Evolutionary conservation across 306 rosid species (phyloP).

Genomic region (Quercus berberidifolia): DNA sequence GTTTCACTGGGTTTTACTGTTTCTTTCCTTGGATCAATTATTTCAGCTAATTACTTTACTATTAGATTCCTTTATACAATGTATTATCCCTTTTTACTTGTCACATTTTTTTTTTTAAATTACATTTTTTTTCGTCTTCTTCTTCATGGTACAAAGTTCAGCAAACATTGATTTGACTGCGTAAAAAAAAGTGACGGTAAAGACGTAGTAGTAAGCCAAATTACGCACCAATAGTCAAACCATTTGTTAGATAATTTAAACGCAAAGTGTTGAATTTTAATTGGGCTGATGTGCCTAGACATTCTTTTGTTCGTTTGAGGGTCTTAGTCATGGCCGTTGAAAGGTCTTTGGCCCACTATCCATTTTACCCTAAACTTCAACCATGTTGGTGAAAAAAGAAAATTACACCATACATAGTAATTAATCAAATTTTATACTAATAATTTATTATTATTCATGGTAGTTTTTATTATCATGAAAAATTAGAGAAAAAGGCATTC

Average conservation of each 20-base stretch:
- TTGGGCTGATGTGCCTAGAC: background rate
- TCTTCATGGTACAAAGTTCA: background rate
- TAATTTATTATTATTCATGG: background rate
- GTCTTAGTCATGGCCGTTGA: conserved; percentile 8
- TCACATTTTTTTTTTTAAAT: too few relatives aligned
- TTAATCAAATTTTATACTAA: background rate
- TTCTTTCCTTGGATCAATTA: too few relatives aligned
- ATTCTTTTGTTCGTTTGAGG: background rate
- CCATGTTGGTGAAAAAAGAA: background rate
- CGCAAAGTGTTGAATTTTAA: background rate
- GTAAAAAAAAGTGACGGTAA: background rate
- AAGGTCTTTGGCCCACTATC: background rate
- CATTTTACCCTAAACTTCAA: background rate
- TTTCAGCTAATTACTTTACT: too few relatives aligned
- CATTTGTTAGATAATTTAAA: background rate
- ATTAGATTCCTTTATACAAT: too few relatives aligned
- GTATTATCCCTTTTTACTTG: too few relatives aligned
- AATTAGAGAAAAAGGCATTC: too few relatives aligned
- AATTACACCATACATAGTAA: background rate
- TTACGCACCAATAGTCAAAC: background rate
- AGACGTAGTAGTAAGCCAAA: background rate
- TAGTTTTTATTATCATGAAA: too few relatives aligned
- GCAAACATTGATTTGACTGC: background rate
- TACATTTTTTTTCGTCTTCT: too few relatives aligned
- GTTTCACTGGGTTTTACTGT: too few relatives aligned